Percentiles rank a stretch among this genome's conserved stretches.
These are phyloP conservation scores for Apiospora marii DNA, from an alignment of 2,329 filamentous ascomycete genomes.

Conservation along the genomic window DNA sequence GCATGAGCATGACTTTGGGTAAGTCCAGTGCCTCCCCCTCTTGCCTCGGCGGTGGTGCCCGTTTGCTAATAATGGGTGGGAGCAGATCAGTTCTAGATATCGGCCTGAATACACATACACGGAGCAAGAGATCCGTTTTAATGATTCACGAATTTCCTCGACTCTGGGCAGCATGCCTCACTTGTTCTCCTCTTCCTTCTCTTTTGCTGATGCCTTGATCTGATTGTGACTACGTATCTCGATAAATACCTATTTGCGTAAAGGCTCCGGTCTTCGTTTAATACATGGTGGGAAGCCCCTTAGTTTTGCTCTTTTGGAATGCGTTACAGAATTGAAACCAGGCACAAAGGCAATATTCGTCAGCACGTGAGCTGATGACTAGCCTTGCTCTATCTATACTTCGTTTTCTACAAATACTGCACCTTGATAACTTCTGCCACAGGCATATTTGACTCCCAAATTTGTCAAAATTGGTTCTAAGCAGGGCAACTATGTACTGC, in stretches of 20 bases:
- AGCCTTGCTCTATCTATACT: too few relatives aligned
- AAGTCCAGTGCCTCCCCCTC: conserved; percentile 49
- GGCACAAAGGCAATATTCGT: too few relatives aligned
- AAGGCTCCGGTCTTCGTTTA: not conserved
- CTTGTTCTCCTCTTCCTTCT: not conserved
- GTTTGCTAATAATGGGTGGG: not conserved
- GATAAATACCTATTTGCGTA: too few relatives aligned
- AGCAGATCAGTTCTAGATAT: conserved; percentile 42
- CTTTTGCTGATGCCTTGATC: not conserved
- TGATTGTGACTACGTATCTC: not conserved
- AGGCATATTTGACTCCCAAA: not conserved
- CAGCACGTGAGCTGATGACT: too few relatives aligned
- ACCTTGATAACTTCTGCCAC: too few relatives aligned
- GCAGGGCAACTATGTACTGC: not conserved
- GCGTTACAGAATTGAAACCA: not conserved
- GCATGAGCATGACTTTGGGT: conserved; percentile 79
- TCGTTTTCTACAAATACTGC: too few relatives aligned
- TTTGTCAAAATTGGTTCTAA: not conserved
- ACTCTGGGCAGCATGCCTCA: not conserved
- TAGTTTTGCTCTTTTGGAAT: not conserved
- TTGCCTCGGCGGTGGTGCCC: not conserved
- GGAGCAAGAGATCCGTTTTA: conserved; percentile 18
- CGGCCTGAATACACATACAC: conserved; percentile 26
- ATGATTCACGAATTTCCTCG: conserved; percentile 24
- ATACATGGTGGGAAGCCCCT: not conserved